A percentile compares a stretch with the other conserved stretches of the same genome.
Conservation (phyloP, 805 yeast genomes). For the Saturnispora gosingensis region DNA sequence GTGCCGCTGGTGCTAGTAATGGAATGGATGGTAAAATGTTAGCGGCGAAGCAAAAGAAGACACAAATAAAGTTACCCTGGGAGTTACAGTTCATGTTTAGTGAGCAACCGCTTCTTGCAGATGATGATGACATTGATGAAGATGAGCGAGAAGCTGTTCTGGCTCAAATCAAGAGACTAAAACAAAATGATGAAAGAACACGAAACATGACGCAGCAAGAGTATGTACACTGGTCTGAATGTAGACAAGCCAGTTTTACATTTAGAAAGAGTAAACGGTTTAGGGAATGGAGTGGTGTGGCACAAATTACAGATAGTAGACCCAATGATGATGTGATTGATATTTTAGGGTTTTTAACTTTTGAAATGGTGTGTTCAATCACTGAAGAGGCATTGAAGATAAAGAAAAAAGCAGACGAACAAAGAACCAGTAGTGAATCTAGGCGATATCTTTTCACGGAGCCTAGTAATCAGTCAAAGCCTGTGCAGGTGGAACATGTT, state of each 20-base stretch:
- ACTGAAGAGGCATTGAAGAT: slow-evolving; percentile 87
- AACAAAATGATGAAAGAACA: slow-evolving; percentile 91
- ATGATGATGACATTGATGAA: slow-evolving; percentile 54
- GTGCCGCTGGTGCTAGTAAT: slow-evolving; percentile 26
- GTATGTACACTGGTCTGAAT: slow-evolving; percentile 98
- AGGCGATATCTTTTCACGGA: slow-evolving; percentile 69
- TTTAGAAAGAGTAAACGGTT: slow-evolving; percentile 90
- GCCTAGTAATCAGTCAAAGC: slow-evolving; percentile 75
- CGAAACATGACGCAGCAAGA: slow-evolving; percentile 92
- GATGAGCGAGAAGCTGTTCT: slow-evolving; percentile 84
- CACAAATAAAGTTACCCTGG: slow-evolving; percentile 86
- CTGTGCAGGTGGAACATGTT: slow-evolving; percentile 70
- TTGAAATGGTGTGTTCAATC: slow-evolving; percentile 90
- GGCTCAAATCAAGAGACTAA: slow-evolving; percentile 80
- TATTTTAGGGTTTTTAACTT: slow-evolving; percentile 88
- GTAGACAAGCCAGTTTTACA: slow-evolving; percentile 95
- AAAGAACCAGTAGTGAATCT: slow-evolving; percentile 25
- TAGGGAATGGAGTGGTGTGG: slow-evolving; percentile 91
- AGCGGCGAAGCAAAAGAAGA: slow-evolving; percentile 53
- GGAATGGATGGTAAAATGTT: slow-evolving; percentile 32
- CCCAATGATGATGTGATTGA: slow-evolving; percentile 97
- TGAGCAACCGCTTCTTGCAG: slow-evolving; percentile 75
- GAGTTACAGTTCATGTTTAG: slow-evolving; percentile 88
- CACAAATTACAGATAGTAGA: slow-evolving; percentile 74
- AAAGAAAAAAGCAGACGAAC: slow-evolving; percentile 43